Evolutionary conservation across 2,329 filamentous ascomycete genomes (phyloP).

Genomic region (Basipetospora chlamydospora): DNA sequence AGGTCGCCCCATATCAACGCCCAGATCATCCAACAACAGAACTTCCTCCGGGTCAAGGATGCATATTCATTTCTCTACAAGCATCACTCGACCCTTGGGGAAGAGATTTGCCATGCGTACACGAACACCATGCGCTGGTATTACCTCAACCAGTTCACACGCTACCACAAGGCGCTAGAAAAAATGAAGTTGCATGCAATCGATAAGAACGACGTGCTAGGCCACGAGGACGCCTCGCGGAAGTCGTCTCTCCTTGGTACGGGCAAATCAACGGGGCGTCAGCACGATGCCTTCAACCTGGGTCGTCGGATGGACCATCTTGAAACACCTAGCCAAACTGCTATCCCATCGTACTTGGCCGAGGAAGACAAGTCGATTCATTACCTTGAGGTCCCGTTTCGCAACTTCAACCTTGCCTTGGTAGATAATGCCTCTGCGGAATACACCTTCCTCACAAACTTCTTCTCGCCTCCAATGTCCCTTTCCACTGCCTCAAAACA

Average conservation of each 20-base stretch:
- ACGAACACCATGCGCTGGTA: constrained; percentile 99
- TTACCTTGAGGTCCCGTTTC: constrained; percentile 80
- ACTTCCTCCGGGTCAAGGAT: constrained; percentile 77
- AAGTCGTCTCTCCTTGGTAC: constrained; percentile 45
- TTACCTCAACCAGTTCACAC: constrained; percentile 77
- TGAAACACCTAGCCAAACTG: constrained; percentile 55
- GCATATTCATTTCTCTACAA: constrained; percentile 72
- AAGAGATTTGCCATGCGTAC: constrained; percentile 85
- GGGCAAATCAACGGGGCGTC: constrained; percentile 35
- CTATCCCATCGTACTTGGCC: constrained; percentile 74
- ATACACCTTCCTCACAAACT: constrained; percentile 82
- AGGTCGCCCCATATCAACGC: constrained; percentile 94
- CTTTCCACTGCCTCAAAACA: constrained; percentile 67
- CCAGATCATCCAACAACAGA: constrained; percentile 90
- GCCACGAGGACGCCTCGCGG: constrained; percentile 55
- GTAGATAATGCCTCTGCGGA: constrained; percentile 90
- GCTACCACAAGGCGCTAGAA: constrained; percentile 71
- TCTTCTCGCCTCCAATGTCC: constrained; percentile 68
- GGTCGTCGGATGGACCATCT: constrained; percentile 76
- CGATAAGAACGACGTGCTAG: constrained; percentile 73
- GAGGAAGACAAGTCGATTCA: constrained; percentile 80
- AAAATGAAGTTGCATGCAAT: constrained; percentile 72
- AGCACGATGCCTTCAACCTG: constrained; percentile 79
- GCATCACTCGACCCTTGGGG: constrained; percentile 68
- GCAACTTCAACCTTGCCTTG: constrained; percentile 86